These are phyloP conservation scores for Pyrenochaeta sp. DNA, from an alignment of 2,329 filamentous ascomycete genomes.

Conservation along the genomic window DNA sequence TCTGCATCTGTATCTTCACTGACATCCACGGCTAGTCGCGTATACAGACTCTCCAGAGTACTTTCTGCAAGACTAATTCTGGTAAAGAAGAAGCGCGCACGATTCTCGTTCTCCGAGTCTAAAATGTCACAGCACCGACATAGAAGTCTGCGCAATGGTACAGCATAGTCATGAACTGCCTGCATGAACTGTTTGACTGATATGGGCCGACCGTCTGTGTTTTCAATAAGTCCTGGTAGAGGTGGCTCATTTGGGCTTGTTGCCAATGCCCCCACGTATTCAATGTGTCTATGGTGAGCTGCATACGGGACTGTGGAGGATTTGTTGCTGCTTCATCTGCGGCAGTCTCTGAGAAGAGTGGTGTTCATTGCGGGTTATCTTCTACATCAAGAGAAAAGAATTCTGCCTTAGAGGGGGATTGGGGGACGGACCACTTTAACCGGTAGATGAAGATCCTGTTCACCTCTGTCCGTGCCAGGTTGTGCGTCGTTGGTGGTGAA, in stretches of 20 bases:
- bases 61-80: no score
- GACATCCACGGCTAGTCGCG: no score
- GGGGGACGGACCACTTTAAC: conserved; percentile 10
- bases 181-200: conserved; percentile 14
- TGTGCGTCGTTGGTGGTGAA: background rate
- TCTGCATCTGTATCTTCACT: no score
- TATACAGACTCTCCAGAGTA: no score
- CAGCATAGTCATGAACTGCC: conserved; percentile 7
- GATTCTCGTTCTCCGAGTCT: background rate
- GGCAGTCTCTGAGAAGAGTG: background rate
- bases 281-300: conserved; percentile 8
- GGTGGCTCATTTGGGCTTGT: background rate
- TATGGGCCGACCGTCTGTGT: conserved; percentile 10
- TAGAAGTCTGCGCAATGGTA: conserved; percentile 11
- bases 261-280: conserved; percentile 12
- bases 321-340: conserved; percentile 1
- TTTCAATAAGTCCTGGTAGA: conserved; percentile 7
- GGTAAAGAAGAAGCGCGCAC: conserved; percentile 5
- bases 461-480: background rate
- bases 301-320: conserved; percentile 7
- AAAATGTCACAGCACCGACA: background rate
- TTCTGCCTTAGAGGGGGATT: conserved; percentile 7
- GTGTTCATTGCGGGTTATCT: conserved; percentile 2
- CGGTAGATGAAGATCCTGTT: conserved; percentile 2
- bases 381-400: background rate